A percentile compares a stretch with the other conserved stretches of the same genome.
These are phyloP conservation scores for Plantago elongata DNA, from an alignment of 257 asterid genomes.

Conservation along the genomic window DNA sequence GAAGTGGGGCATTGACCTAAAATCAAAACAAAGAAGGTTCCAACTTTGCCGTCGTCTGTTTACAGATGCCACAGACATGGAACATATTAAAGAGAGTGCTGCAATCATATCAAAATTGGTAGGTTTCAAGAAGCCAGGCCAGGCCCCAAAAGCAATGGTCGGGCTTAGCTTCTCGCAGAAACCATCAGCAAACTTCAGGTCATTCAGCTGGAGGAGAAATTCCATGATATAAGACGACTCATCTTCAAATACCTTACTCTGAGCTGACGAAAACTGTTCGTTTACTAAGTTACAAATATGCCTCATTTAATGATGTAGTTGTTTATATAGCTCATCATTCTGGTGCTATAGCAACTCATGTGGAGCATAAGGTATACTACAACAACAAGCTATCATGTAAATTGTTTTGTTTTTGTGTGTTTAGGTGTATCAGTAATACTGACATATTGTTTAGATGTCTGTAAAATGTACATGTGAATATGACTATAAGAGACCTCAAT, in stretches of 20 bases:
- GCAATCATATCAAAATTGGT: slow-evolving; percentile 60
- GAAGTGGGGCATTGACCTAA: slow-evolving; percentile 64
- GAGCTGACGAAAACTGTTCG: slow-evolving; percentile 18
- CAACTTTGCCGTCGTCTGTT: slow-evolving; percentile 58
- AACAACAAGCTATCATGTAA: too few relatives aligned
- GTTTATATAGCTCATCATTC: slow-evolving; percentile 19
- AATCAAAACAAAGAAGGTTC: slow-evolving; percentile 65
- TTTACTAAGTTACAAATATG: slow-evolving; percentile 7
- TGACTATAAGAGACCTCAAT: too few relatives aligned
- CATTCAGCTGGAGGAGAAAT: slow-evolving; percentile 72
- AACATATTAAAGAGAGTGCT: slow-evolving; percentile 69
- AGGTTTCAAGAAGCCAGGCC: slow-evolving; percentile 50
- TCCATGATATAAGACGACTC: slow-evolving; percentile 30
- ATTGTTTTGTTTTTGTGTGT: too few relatives aligned
- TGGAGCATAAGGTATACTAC: slow-evolving; percentile 12
- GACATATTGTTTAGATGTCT: too few relatives aligned
- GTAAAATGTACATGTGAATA: too few relatives aligned
- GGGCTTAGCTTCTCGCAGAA: slow-evolving; percentile 71
- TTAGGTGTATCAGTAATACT: too few relatives aligned
- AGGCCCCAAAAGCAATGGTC: slow-evolving; percentile 68
- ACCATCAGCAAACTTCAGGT: slow-evolving; percentile 25
- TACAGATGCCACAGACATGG: slow-evolving; percentile 59
- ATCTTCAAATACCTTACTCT: slow-evolving; percentile 4
- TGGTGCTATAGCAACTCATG: slow-evolving; percentile 14
- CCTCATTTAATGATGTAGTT: slow-evolving; percentile 18